These are phyloP conservation scores for Blastobotrys chiropterorum DNA, from an alignment of 805 yeast genomes.

Conservation along the genomic window DNA sequence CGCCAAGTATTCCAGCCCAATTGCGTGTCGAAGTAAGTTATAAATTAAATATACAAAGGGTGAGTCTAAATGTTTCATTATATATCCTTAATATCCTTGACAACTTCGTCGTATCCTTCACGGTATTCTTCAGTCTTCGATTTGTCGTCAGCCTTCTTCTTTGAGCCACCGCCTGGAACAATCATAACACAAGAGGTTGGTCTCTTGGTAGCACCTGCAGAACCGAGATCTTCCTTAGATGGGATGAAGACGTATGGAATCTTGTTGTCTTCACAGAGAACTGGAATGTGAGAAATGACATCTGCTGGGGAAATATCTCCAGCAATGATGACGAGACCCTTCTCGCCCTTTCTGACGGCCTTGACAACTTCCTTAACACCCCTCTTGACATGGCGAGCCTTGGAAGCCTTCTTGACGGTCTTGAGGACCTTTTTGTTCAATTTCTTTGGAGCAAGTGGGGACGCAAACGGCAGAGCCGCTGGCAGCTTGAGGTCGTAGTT, in stretches of 20 bases:
- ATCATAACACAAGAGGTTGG: slow-evolving; percentile 97
- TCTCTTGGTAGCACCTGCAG: slow-evolving; percentile 98
- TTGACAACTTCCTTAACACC: slow-evolving; percentile 99
- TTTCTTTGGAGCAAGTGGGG: slow-evolving; percentile 93
- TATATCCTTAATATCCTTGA: slow-evolving; percentile 63
- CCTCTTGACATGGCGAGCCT: slow-evolving; percentile 96
- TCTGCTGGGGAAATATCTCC: slow-evolving; percentile 98
- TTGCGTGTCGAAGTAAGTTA: not conserved
- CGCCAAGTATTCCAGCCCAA: too few relatives aligned
- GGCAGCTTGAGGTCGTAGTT: slow-evolving; percentile 90
- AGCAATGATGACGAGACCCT: slow-evolving; percentile 92
- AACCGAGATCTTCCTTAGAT: slow-evolving; percentile 95
- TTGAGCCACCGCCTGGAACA: slow-evolving; percentile 89
- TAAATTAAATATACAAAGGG: not conserved
- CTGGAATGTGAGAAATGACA: slow-evolving; percentile 95
- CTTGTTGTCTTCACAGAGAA: slow-evolving; percentile 86
- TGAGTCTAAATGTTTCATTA: slow-evolving; percentile 9
- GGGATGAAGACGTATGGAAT: slow-evolving; percentile 94
- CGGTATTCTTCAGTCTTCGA: slow-evolving; percentile 80
- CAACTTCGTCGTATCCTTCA: slow-evolving; percentile 87
- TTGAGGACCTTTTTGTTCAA: slow-evolving; percentile 91
- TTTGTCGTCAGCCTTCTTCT: slow-evolving; percentile 58
- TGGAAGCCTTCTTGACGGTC: slow-evolving; percentile 95
- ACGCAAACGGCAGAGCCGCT: slow-evolving; percentile 86
- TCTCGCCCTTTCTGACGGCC: slow-evolving; percentile 95